Evolutionary conservation across 2,329 filamentous ascomycete genomes (phyloP).

Genomic region (Claviceps capensis): DNA sequence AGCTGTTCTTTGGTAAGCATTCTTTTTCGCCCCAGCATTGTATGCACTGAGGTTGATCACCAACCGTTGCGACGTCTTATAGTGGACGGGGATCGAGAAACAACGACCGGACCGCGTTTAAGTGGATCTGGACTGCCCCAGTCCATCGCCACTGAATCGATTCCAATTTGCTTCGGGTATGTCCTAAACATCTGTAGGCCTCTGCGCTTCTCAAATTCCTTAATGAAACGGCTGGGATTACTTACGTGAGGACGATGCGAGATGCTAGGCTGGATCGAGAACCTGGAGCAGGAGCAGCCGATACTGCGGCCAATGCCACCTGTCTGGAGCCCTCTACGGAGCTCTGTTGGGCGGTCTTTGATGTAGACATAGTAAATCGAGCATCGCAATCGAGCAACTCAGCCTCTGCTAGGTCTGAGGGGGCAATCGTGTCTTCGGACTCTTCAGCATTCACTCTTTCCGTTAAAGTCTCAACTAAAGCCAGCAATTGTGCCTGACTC

Average conservation of each 20-base stretch:
- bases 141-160: constrained; percentile 76
- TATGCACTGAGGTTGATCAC: constrained; percentile 13
- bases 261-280: constrained; percentile 35
- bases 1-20: constrained; percentile 21
- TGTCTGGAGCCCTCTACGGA: not conserved
- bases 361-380: not conserved
- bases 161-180: constrained; percentile 86
- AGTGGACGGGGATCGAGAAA: constrained; percentile 61
- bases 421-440: constrained; percentile 3
- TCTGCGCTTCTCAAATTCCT: not conserved
- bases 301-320: not conserved
- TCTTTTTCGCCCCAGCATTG: not conserved
- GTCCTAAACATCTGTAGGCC: constrained; percentile 34
- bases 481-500: constrained; percentile 26
- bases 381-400: not conserved
- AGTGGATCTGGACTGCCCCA: constrained; percentile 72
- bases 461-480: constrained; percentile 26
- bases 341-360: not conserved
- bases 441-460: constrained; percentile 14
- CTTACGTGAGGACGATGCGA: constrained; percentile 41
- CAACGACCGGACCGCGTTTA: constrained; percentile 74
- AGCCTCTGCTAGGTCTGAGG: not conserved
- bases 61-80: constrained; percentile 70
- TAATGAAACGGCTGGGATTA: constrained; percentile 5
- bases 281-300: constrained; percentile 10